Conservation (phyloP, 345 rosid species). For the Lagerstroemia speciosa region DNA sequence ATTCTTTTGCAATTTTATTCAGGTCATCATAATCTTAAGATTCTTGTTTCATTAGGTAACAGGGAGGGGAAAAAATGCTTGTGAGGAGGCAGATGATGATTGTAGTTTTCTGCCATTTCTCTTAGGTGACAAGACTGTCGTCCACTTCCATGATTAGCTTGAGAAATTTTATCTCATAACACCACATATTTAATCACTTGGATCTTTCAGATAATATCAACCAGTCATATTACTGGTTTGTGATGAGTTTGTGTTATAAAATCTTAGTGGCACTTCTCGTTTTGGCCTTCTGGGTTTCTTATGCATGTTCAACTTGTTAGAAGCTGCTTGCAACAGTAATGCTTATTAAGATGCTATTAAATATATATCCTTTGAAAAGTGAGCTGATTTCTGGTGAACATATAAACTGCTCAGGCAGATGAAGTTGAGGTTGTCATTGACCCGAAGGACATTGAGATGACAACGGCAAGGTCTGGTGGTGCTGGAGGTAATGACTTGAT, state of each 20-base stretch:
- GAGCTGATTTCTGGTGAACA: not conserved
- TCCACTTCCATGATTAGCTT: not conserved
- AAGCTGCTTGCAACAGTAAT: not conserved
- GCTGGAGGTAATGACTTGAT: conserved; percentile 70
- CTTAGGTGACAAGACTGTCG: not conserved
- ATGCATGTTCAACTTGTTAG: not conserved
- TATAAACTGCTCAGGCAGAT: conserved; percentile 48
- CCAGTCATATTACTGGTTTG: not conserved
- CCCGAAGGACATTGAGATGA: conserved; percentile 88
- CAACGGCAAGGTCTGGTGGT: conserved; percentile 95
- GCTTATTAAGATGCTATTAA: not conserved
- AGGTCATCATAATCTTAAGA: too few relatives aligned
- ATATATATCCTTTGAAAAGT: not conserved
- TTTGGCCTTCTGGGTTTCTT: not conserved
- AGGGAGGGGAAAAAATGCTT: not conserved
- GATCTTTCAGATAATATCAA: not conserved
- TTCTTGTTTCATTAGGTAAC: too few relatives aligned
- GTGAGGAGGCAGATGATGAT: not conserved
- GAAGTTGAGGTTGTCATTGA: conserved; percentile 95
- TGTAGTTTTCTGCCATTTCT: not conserved
- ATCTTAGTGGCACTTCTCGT: not conserved
- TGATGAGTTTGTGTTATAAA: not conserved
- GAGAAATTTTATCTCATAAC: not conserved
- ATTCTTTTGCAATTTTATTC: too few relatives aligned
- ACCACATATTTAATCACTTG: not conserved